Base-by-base conservation (phyloP, 306 rosid genomes). In the Dalbergia oliveri region DNA sequence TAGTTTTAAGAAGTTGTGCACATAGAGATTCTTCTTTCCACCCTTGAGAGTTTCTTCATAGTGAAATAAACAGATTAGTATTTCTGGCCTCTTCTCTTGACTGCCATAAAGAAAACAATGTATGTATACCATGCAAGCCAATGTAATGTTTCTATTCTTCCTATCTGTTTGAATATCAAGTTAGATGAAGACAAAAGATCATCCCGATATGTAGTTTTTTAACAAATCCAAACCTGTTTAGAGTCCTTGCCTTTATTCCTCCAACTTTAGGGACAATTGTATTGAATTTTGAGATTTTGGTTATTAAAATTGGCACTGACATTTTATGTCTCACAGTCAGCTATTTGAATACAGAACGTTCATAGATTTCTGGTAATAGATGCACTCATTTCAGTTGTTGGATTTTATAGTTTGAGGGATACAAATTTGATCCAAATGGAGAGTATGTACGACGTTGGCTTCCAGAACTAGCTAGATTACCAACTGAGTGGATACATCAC, bases 401-500 rank as follows among this genome's bases (percentile, higher is more conserved):
- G 69, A 64, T 67, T 80, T 72, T 82, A 70, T 87, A 94, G 98
- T 88, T 94, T 72, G 93, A 92, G 81, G 98, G 97, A 18, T 94
- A 94, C 84, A 94, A 88, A 72, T 94, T 81, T 34, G 98, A 92
- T 65, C 97, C 97, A 6, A 58, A 90, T 18, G 98, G 98, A 75
- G 98, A 94, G 79, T 94, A 94, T 54, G 98, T 94, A 12, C 87
- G 97, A 41, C 89, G 97, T 68, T 94, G 98, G 98, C 98, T 94
- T 73, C 97, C 97, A n/a, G 98, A 94, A 79, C 94, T 94, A 41
- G 81, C 97, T 10, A 90, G 97, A 83, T 73, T 94, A 65, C 97
- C 97, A 57, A 94, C 98, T 6, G 94, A 92, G 80, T 94, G 97
- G 97, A 94, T 94, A 79, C 98, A 94, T 81, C 98, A 94, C 67